These are phyloP conservation scores for Penstemon barbatus DNA, from an alignment of 257 asterid genomes.

Conservation along the genomic window DNA sequence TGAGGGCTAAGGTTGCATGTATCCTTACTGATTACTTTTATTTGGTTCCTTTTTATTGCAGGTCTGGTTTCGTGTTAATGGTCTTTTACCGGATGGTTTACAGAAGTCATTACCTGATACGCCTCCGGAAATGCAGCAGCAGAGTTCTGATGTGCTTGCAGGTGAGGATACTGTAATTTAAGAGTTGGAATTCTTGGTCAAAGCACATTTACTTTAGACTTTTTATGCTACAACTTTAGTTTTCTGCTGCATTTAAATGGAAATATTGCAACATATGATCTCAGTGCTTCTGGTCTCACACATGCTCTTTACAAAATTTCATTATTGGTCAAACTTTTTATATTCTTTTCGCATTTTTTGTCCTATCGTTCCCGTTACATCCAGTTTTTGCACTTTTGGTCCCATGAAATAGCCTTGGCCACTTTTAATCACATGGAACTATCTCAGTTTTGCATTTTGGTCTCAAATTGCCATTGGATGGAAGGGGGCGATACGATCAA, in stretches of 20 bases:
- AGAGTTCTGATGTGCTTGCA: constrained; percentile 50
- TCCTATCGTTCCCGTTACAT: too few species aligned
- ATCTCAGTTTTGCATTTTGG: not conserved
- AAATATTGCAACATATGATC: not conserved
- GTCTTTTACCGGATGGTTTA: constrained; percentile 69
- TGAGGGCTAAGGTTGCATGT: constrained; percentile 48
- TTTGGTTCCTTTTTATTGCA: constrained; percentile 34
- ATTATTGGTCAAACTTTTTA: too few species aligned
- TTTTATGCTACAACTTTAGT: too few species aligned
- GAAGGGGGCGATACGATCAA: too few species aligned
- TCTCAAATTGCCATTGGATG: not conserved
- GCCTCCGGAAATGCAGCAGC: constrained; percentile 70
- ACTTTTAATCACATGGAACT: too few species aligned
- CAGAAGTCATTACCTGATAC: constrained; percentile 86
- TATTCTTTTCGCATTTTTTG: too few species aligned
- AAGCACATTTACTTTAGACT: not conserved
- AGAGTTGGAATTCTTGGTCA: constrained; percentile 10
- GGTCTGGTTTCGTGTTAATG: constrained; percentile 98
- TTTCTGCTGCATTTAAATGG: too few species aligned
- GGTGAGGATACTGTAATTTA: constrained; percentile 44
- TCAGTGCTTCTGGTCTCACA: not conserved
- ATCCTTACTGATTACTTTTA: constrained; percentile 30
- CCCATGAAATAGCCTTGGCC: too few species aligned
- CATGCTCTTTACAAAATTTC: too few species aligned
- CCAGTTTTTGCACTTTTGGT: too few species aligned